Base-by-base conservation (phyloP, 73 alveolate genomes). In the Tetrahymena thermophila region DNA sequence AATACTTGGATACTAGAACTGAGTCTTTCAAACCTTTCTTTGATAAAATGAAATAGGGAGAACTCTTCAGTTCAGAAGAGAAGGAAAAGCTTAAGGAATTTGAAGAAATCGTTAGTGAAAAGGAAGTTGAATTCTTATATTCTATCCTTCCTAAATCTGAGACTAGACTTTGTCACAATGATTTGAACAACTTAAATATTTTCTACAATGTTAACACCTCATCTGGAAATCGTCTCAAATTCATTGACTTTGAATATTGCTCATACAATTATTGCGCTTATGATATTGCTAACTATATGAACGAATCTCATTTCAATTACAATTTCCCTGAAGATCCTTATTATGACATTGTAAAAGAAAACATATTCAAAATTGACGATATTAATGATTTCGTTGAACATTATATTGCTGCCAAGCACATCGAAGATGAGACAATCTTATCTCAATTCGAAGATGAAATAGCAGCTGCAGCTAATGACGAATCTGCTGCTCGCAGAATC, bases 241-340 rank as follows among this genome's bases (percentile, higher is more conserved):
- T 95, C 85, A 95, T 95, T 35, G 97, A 95, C 35, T 95, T 50
- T 85, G 97, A 95, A 56, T 95, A 95, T 50, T 95, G 95, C 84
- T 89, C 95, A 8, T 95, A 85, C 37, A 95, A 95, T 34, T 95
- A 85, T 57, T 85, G 97, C 71, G 97, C 95, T 35, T 95, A 85
- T 93, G 97, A 95, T 35, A 95, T 95, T 35, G 97, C 97, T 7
- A 95, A 95, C 35, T 95, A 95, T 37, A 85, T 95, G 56, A 95
- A 44, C 28, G 97, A 95, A 50, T 95, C 97, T 50, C 95, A 95
- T 37, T 95, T 95, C 71, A 95, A 93, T 56, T 95, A 95, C 40
- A 58, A 56, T 31, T 85, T 85, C 85, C 95, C 97, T 19, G 85
- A 95, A 56, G 95, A 94, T 31, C 97, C 97, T 95, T 95, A 95